phyloP scores from a whole-genome alignment of 2,329 filamentous ascomycete genomes.

The Aspergillus aculeatinus region DNA sequence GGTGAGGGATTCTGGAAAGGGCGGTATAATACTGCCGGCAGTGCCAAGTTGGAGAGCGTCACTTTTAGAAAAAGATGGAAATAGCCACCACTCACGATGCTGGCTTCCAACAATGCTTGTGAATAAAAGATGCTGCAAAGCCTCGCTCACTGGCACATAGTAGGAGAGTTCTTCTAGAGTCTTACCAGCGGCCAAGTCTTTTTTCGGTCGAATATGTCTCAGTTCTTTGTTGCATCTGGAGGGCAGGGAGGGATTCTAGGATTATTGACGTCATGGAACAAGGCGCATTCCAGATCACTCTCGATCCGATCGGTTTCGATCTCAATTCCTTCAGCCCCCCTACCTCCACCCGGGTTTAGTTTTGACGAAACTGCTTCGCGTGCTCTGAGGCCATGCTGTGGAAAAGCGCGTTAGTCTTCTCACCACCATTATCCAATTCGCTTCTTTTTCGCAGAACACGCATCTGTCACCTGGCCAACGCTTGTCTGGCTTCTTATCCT shows the following conservation, averaged over 20 bases:
- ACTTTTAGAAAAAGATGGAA: too few species aligned
- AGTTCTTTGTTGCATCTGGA: neutral
- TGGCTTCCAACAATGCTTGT: too few species aligned
- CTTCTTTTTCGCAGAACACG: neutral
- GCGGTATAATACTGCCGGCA: neutral
- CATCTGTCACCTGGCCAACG: neutral
- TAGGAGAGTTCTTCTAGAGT: too few species aligned
- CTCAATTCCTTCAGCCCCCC: neutral
- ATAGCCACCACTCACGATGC: too few species aligned
- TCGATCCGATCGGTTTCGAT: slow-evolving; percentile 4
- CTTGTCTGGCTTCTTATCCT: neutral
- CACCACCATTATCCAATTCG: neutral
- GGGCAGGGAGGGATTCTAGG: neutral
- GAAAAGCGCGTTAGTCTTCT: neutral
- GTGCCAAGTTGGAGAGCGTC: neutral
- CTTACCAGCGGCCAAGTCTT: too few species aligned
- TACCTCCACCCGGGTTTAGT: neutral
- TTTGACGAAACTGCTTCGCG: neutral
- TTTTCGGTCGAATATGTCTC: neutral
- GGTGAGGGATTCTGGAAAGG: neutral
- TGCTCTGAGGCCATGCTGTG: neutral
- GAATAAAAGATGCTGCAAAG: too few species aligned
- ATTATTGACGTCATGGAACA: slow-evolving; percentile 1
- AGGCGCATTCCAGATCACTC: slow-evolving; percentile 2
- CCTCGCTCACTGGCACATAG: too few species aligned